phyloP scores from a whole-genome alignment of 345 rosid species.

The Geranium rotundifolium region DNA sequence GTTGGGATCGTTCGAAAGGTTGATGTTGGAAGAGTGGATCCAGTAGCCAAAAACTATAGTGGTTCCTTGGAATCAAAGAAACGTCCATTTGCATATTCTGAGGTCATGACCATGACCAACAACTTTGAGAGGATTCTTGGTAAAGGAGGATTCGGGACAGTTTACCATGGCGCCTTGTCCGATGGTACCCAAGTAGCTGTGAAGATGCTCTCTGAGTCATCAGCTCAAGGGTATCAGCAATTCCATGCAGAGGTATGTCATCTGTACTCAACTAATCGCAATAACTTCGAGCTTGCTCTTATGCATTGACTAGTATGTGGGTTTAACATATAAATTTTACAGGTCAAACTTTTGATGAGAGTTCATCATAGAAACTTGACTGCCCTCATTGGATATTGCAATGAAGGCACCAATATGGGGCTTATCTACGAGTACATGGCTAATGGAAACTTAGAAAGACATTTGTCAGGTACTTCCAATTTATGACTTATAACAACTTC shows the following conservation, averaged over 20 bases:
- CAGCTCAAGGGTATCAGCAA: conserved; percentile 36
- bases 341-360: conserved; percentile 37
- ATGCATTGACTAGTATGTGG: too few species aligned
- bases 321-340: not conserved
- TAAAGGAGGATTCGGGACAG: conserved; percentile 23
- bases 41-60: not conserved
- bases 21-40: not conserved
- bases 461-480: conserved; percentile 22
- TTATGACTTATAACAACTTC: too few species aligned
- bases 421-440: conserved; percentile 43
- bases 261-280: too few species aligned
- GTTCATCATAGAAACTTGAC: conserved; percentile 41
- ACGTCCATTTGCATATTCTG: conserved; percentile 15
- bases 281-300: not conserved
- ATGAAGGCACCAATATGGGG: conserved; percentile 29
- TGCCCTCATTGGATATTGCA: conserved; percentile 36
- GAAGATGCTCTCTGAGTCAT: conserved; percentile 33
- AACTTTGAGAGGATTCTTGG: conserved; percentile 23
- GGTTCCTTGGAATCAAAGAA: conserved; percentile 14
- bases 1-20: not conserved
- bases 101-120: conserved; percentile 20
- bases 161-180: not conserved
- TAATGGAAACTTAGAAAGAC: conserved; percentile 27
- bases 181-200: conserved; percentile 44
- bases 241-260: conserved; percentile 35